Evolutionary conservation across 306 rosid genomes (phyloP).

Genomic region (Vicia sativa): DNA sequence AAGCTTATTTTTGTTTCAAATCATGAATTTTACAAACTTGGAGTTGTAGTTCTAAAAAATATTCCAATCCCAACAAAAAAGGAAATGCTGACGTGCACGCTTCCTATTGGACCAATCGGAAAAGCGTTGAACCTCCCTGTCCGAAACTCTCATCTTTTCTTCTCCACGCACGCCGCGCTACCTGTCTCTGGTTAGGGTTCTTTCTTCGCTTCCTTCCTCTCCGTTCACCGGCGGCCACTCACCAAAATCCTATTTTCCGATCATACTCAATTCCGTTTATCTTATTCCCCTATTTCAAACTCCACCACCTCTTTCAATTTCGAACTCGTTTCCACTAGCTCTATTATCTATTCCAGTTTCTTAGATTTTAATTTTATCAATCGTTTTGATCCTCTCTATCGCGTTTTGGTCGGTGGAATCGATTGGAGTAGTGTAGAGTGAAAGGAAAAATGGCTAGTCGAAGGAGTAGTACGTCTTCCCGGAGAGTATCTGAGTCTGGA

Average conservation of each 20-base stretch:
- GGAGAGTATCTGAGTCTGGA: conserved; percentile 56
- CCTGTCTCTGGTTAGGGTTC: conserved; percentile 37
- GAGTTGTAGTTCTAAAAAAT: background rate
- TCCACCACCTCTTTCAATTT: conserved; percentile 5
- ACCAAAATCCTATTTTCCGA: conserved; percentile 44
- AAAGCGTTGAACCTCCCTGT: conserved; percentile 20
- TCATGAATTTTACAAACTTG: background rate
- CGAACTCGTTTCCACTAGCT: conserved; percentile 1
- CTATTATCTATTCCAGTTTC: conserved; percentile 4
- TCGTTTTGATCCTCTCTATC: background rate
- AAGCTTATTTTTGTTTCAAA: too few relatives aligned
- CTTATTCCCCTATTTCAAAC: background rate
- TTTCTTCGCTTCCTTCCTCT: conserved; percentile 16
- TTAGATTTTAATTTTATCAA: background rate
- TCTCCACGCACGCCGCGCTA: background rate
- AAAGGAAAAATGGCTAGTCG: conserved; percentile 68
- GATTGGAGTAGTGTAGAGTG: conserved; percentile 35
- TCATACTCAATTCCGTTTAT: conserved; percentile 8
- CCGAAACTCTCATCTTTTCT: conserved; percentile 30
- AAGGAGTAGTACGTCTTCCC: conserved; percentile 64
- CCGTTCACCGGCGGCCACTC: conserved; percentile 44
- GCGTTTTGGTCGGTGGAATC: background rate
- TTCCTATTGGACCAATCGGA: conserved; percentile 8
- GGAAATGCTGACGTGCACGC: conserved; percentile 49
- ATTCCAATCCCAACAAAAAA: background rate